Conservation (phyloP, 495 filamentous ascomycete genomes). For the Penicillium odoratum region DNA sequence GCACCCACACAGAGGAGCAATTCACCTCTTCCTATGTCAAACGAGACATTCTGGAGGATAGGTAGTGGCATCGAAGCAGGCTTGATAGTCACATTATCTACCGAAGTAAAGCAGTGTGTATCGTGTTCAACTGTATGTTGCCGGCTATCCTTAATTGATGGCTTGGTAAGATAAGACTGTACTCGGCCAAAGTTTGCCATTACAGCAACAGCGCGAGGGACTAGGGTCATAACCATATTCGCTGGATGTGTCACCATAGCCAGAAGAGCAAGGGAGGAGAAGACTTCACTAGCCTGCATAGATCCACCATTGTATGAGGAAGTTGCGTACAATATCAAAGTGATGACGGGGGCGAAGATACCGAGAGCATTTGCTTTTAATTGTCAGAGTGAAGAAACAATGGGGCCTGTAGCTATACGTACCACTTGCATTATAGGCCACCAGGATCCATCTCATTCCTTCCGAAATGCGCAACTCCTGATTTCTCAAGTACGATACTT, state of each 20-base stretch:
- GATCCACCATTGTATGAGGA: neutral
- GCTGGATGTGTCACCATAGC: constrained; percentile 47
- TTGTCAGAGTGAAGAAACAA: neutral
- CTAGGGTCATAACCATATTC: constrained; percentile 44
- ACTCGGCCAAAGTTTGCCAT: constrained; percentile 52
- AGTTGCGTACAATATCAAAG: neutral
- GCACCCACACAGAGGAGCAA: constrained; percentile 47
- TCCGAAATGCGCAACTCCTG: constrained; percentile 46
- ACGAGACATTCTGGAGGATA: neutral
- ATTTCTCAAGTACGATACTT: constrained; percentile 29
- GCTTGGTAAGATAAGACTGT: constrained; percentile 41
- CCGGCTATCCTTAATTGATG: constrained; percentile 10
- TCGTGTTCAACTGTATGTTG: neutral
- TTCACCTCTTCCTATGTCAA: constrained; percentile 29
- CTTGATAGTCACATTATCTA: constrained; percentile 1
- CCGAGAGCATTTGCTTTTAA: neutral
- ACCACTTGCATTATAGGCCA: constrained; percentile 46
- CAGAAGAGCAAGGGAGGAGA: constrained; percentile 54
- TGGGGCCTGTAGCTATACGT: constrained; percentile 11
- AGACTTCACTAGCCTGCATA: constrained; percentile 44
- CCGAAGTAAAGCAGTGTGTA: neutral
- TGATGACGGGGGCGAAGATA: neutral
- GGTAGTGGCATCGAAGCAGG: neutral
- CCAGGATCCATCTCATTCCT: constrained; percentile 38
- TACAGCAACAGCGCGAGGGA: constrained; percentile 34